These are phyloP conservation scores for Cunninghamia lanceolata DNA, from an alignment of 75 land plant species.

Conservation along the genomic window DNA sequence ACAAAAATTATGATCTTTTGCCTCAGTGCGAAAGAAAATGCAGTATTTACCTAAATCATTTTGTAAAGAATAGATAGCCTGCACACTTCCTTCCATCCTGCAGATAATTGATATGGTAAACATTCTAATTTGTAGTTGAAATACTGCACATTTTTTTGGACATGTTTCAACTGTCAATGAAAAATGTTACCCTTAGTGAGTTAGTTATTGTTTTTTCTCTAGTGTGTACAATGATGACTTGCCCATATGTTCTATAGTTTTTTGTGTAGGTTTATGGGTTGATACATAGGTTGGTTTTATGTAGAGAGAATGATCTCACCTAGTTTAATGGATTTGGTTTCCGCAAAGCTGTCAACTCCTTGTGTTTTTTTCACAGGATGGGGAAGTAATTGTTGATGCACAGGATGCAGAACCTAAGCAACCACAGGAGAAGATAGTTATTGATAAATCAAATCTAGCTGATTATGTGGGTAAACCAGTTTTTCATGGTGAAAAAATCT, in stretches of 20 bases:
- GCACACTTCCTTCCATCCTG: not conserved
- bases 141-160: not conserved
- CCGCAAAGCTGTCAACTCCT: not conserved
- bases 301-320: not conserved
- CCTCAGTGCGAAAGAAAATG: not conserved
- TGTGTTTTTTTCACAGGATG: slow-evolving; percentile 22
- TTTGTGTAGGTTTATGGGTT: not conserved
- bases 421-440: slow-evolving; percentile 52
- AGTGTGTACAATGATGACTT: not conserved
- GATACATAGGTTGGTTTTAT: not conserved
- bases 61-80: not conserved
- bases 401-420: slow-evolving; percentile 36
- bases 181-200: not conserved
- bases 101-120: not conserved
- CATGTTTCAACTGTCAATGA: not conserved
- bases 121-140: not conserved
- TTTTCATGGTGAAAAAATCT: slow-evolving; percentile 91
- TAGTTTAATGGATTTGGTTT: not conserved
- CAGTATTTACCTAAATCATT: not conserved
- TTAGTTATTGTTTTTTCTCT: not conserved
- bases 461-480: slow-evolving; percentile 96
- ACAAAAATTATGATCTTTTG: not conserved
- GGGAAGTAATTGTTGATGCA: slow-evolving; percentile 7
- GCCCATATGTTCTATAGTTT: not conserved
- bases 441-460: slow-evolving; percentile 66